Conservation (phyloP, 345 rosid species). For the Citrus trifoliata region DNA sequence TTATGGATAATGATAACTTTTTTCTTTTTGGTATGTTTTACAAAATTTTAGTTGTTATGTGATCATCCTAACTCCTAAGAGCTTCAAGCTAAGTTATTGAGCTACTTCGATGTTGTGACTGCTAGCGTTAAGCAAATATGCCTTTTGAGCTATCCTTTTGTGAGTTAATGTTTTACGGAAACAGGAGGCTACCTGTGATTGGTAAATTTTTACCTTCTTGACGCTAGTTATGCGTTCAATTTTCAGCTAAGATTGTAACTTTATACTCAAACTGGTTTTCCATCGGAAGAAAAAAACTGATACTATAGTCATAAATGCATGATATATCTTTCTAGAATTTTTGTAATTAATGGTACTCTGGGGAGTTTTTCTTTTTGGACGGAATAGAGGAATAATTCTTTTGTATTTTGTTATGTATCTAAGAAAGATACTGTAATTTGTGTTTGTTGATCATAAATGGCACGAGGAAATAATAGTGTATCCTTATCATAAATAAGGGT, state of each 20-base stretch:
- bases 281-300: not conserved
- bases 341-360: not conserved
- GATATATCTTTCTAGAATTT: not conserved
- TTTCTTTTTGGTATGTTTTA: not conserved
- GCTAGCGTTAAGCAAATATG: not conserved
- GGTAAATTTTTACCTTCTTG: not conserved
- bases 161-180: not conserved
- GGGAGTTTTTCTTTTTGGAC: not conserved
- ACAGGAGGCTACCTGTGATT: not conserved
- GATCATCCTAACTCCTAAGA: not conserved
- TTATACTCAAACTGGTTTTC: not conserved
- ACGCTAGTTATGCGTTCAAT: not conserved
- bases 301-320: not conserved
- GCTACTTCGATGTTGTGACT: not conserved
- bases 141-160: not conserved
- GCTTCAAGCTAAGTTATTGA: conserved; percentile 9
- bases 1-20: not conserved
- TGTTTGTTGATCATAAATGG: not conserved
- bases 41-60: not conserved
- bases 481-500: not conserved
- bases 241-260: not conserved
- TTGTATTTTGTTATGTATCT: not conserved
- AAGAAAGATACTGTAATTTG: not conserved
- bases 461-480: not conserved
- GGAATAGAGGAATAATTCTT: not conserved